Percentiles rank a stretch among this genome's conserved stretches.
phyloP scores from a whole-genome alignment of 2,329 filamentous ascomycete species.

The Zopfia rhizophila region DNA sequence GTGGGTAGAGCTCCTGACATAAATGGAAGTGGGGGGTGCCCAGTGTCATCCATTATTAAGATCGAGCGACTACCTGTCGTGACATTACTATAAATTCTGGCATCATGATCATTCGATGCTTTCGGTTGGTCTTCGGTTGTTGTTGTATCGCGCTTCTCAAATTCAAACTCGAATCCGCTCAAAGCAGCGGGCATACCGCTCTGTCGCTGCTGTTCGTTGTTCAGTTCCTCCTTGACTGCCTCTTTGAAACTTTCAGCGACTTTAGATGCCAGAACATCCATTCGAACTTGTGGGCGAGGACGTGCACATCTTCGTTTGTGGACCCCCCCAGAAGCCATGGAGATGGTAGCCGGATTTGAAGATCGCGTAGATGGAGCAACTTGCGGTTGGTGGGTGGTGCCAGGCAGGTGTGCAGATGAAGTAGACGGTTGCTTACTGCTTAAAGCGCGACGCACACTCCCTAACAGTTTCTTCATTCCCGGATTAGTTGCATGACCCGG shows the following conservation, averaged over 20 bases:
- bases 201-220: constrained; percentile 40
- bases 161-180: constrained; percentile 49
- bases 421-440: constrained; percentile 65
- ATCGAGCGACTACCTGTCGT: constrained; percentile 90
- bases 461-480: constrained; percentile 86
- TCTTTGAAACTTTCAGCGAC: constrained; percentile 82
- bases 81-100: constrained; percentile 64
- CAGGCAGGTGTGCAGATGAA: constrained; percentile 35
- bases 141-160: constrained; percentile 35
- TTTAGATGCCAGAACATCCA: constrained; percentile 84
- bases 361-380: constrained; percentile 33
- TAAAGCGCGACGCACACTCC: constrained; percentile 84
- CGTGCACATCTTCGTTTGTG: constrained; percentile 45
- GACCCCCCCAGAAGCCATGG: constrained; percentile 35
- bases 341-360: constrained; percentile 41
- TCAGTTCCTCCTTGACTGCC: constrained; percentile 72
- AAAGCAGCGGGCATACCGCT: constrained; percentile 34
- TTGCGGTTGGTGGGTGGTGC: constrained; percentile 31
- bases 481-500: constrained; percentile 54
- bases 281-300: constrained; percentile 65
- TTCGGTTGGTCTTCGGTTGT: constrained; percentile 21
- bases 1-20: constrained; percentile 64
- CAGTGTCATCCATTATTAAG: constrained; percentile 81
- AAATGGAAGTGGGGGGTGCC: constrained; percentile 63
- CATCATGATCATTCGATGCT: constrained; percentile 28